Evolutionary conservation across 805 yeast genomes (phyloP).

Genomic region (Hanseniaspora mollemarum): DNA sequence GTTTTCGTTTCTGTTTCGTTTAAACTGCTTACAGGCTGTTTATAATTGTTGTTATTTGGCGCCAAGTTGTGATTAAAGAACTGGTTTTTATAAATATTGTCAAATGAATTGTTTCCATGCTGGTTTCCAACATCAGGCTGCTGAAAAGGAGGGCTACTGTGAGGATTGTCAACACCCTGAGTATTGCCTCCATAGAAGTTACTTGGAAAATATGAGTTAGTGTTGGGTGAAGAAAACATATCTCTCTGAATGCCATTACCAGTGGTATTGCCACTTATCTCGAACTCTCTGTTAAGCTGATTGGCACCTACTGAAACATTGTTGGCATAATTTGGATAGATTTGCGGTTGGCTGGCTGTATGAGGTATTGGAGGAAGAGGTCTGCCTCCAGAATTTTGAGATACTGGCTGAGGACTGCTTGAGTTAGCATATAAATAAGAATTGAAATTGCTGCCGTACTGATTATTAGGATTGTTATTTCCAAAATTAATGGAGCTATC

Average conservation of each 20-base stretch:
- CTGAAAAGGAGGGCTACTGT: neutral
- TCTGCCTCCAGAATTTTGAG: neutral
- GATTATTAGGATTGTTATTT: neutral
- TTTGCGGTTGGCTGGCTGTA: neutral
- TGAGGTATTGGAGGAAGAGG: neutral
- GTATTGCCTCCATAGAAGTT: neutral
- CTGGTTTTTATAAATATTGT: neutral
- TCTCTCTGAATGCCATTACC: neutral
- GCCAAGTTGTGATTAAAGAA: neutral
- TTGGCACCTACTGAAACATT: neutral
- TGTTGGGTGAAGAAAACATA: neutral
- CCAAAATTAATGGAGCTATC: slow-evolving; percentile 14
- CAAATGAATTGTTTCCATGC: neutral
- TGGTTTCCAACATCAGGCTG: neutral
- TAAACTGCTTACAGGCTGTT: neutral
- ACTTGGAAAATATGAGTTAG: neutral
- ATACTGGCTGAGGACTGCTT: neutral
- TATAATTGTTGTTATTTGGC: neutral
- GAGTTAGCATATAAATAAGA: neutral
- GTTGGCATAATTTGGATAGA: neutral
- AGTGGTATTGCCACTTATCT: neutral
- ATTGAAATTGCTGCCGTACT: neutral
- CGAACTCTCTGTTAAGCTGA: neutral
- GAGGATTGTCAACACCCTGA: neutral
- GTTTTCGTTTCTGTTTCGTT: too few relatives aligned